Percentiles rank a stretch among this genome's conserved stretches.
Conservation (phyloP, 495 filamentous ascomycete species). For the Podospora fimiseda region DNA sequence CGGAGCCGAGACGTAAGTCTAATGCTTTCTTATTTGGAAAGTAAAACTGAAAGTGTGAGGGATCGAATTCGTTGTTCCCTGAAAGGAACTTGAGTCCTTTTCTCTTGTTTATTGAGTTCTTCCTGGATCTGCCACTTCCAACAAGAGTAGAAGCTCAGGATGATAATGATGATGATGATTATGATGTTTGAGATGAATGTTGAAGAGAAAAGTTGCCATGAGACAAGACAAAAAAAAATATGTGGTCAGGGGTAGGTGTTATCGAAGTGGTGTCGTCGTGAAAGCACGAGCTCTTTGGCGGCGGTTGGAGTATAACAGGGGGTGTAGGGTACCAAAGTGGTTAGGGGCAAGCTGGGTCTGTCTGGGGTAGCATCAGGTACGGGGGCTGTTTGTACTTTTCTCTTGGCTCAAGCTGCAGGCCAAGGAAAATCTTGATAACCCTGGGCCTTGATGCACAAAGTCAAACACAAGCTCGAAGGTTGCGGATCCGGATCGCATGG, state of each 20-base stretch:
- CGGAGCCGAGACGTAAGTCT: conserved; percentile 1
- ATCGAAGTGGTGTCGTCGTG: background rate
- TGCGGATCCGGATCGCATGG: background rate
- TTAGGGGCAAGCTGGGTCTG: background rate
- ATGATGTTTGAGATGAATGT: background rate
- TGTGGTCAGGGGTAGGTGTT: background rate
- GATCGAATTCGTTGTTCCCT: no score
- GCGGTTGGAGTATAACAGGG: background rate
- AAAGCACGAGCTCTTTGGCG: background rate
- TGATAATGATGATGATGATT: background rate
- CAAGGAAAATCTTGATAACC: background rate
- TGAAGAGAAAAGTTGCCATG: background rate
- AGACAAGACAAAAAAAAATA: background rate
- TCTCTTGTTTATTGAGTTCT: no score
- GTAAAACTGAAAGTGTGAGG: no score
- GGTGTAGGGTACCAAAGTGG: background rate
- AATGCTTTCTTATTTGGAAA: background rate
- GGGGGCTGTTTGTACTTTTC: background rate
- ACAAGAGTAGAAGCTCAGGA: background rate
- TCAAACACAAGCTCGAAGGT: background rate
- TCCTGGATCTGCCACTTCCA: background rate
- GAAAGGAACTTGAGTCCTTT: no score
- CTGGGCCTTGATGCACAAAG: background rate
- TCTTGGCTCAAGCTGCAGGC: background rate
- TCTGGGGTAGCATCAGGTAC: background rate